Evolutionary conservation across 2,329 filamentous ascomycete genomes (phyloP).

Genomic region (Teratosphaeria zuluensis): DNA sequence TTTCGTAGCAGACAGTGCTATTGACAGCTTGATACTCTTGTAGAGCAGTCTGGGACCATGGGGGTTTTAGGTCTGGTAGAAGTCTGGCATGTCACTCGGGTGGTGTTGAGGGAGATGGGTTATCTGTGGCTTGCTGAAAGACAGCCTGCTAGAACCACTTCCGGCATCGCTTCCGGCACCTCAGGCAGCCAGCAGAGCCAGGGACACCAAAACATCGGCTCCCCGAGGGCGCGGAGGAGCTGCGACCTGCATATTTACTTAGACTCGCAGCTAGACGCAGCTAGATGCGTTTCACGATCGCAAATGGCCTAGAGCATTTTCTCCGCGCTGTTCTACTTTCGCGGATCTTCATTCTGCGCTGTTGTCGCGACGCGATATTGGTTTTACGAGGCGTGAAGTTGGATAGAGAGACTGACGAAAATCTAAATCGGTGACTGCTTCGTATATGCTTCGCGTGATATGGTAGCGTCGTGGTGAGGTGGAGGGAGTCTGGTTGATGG

Average conservation of each 20-base stretch:
- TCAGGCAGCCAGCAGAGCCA: neutral
- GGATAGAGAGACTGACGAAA: neutral
- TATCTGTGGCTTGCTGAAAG: no score
- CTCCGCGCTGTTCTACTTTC: no score
- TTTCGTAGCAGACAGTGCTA: neutral
- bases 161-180: no score
- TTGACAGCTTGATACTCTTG: no score
- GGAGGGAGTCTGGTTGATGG: neutral
- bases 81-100: no score
- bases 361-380: neutral
- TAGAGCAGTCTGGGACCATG: no score
- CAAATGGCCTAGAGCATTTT: no score
- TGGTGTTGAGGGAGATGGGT: no score
- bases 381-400: neutral
- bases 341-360: neutral
- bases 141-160: no score
- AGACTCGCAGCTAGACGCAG: neutral
- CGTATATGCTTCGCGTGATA: neutral
- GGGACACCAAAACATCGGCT: neutral
- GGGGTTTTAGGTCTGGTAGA: no score
- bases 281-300: neutral
- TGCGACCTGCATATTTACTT: neutral
- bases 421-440: neutral
- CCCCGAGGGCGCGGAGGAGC: neutral
- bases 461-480: neutral